phyloP scores from a whole-genome alignment of 164 flowering plant species.

The Tetracentron sinense region DNA sequence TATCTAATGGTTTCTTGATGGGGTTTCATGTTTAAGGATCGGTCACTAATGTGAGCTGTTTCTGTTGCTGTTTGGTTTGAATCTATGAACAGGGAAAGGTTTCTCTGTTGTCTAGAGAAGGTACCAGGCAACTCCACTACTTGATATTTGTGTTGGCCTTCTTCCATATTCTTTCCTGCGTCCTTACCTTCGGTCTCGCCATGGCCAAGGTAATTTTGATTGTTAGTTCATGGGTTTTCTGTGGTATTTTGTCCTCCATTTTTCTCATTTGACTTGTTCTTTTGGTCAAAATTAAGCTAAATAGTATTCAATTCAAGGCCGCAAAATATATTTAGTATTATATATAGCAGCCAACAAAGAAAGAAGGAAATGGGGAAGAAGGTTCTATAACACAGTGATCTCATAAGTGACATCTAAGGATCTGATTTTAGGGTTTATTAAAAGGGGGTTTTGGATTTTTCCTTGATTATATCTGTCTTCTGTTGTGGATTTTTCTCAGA shows the following conservation, averaged over 20 bases:
- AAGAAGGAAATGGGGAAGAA: neutral
- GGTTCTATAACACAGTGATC: neutral
- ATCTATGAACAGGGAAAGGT: constrained; percentile 44
- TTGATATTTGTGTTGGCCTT: constrained; percentile 50
- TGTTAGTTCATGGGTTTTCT: neutral
- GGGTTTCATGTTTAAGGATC: neutral
- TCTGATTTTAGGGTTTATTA: neutral
- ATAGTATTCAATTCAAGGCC: no score
- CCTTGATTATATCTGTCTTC: neutral
- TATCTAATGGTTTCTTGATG: neutral
- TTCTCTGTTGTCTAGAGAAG: constrained; percentile 45
- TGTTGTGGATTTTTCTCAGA: constrained; percentile 25
- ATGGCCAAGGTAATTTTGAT: constrained; percentile 40
- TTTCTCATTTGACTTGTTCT: neutral
- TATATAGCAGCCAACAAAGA: neutral
- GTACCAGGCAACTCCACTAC: constrained; percentile 40
- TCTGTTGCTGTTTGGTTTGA: neutral
- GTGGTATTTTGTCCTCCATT: neutral
- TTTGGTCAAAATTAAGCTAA: neutral
- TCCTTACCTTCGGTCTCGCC: constrained; percentile 59
- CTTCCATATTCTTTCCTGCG: constrained; percentile 41
- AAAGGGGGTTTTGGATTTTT: neutral
- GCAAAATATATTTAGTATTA: neutral
- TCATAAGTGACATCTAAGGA: neutral
- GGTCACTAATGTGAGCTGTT: neutral